Base-by-base conservation (phyloP, 345 rosid genomes). In the Chamaenerion angustifolium region DNA sequence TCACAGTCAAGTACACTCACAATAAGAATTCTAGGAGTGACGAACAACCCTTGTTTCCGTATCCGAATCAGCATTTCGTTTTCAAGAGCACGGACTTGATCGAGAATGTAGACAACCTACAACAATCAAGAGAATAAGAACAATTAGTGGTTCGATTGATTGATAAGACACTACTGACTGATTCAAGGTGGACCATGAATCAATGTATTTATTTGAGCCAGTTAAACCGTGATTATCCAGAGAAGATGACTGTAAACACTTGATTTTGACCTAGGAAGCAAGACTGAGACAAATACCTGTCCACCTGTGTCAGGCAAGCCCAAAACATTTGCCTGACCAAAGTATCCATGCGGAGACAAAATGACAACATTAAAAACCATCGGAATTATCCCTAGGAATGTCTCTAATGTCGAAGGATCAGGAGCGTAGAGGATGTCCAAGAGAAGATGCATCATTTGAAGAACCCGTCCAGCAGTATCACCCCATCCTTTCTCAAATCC, bases 401-500 rank as follows among this genome's bases (percentile, higher is more conserved):
- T 84, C 77, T 92, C 98, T 48, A 92, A 66, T 45, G 77, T 75
- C 12, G 90, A 73, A 25, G 98, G 98, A 68, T 88, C 98, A 9
- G 98, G 98, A 54, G 99, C 96, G 57, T 92, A 96, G 64, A 92
- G 85, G 54, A 84, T 88, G 69, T 88, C 99, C 56, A 68, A 71
- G 54, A 92, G 88, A 48, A 88, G 96, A 70, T 82, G 81, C 71
- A 84, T 77, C 76, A 69, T 82, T 67, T 84, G 84, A 45, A 79
- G 61, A 4, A 82, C 96, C 65, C 82, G 62, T 8, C 23, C 72
- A 27, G 99, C 96, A 49, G 83, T 82, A 63, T 88, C 96, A 16
- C 99, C 99, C 99, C 99, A 92, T 41, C 99, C 99, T 79, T 72
- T 85, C 84, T 84, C 99, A 70, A 92, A 88, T 49, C 99, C 99